phyloP scores from a whole-genome alignment of 2,329 filamentous ascomycete species.

The Colletotrichum sojae region DNA sequence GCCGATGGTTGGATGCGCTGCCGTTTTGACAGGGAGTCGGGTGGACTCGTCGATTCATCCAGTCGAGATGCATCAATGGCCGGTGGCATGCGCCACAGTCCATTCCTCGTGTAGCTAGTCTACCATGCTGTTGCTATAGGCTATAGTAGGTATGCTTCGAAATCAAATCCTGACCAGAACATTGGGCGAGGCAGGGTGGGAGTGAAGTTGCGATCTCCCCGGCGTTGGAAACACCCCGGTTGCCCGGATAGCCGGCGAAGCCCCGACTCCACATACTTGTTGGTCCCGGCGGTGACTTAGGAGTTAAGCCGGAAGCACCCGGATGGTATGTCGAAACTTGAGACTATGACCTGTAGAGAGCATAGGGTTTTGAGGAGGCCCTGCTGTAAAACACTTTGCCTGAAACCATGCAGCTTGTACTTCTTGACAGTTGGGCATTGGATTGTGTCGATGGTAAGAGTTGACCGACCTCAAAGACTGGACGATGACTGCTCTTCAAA shows the following conservation, averaged over 20 bases:
- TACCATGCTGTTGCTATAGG: no score
- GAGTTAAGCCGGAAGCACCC: constrained; percentile 5
- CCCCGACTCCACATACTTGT: not conserved
- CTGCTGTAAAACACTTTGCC: not conserved
- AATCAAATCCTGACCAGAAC: no score
- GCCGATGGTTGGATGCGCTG: not conserved
- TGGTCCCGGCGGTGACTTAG: constrained; percentile 1
- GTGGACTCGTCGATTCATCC: constrained; percentile 11
- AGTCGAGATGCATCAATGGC: constrained; percentile 16
- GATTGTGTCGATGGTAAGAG: no score
- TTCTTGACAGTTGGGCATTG: no score
- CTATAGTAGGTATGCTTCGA: no score
- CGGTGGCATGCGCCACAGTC: not conserved
- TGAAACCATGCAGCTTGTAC: not conserved
- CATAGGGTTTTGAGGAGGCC: not conserved
- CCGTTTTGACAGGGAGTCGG: constrained; percentile 15
- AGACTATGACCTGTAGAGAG: not conserved
- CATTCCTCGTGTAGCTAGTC: no score
- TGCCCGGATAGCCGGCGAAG: not conserved
- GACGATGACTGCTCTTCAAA: not conserved
- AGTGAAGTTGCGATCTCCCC: no score
- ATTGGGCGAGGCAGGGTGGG: no score
- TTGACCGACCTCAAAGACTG: no score
- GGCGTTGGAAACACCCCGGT: no score
- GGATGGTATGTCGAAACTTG: not conserved